Base-by-base conservation (phyloP, 2,329 filamentous ascomycete species). In the Tolypocladium pustulatum region DNA sequence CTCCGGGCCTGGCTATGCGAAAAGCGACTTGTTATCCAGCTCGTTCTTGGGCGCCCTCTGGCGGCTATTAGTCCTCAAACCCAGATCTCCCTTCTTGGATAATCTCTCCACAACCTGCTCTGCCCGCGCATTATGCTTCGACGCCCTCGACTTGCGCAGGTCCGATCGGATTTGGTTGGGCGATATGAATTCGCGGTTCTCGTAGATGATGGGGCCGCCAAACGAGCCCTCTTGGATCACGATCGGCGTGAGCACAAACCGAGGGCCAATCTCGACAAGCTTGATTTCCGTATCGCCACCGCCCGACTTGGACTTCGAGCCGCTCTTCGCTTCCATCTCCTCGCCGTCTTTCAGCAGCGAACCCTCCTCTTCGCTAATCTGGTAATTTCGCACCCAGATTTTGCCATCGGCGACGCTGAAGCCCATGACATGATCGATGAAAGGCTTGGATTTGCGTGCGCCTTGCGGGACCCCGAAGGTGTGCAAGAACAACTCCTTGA, bases 181-280 rank as follows among this genome's bases (percentile, higher is more conserved):
- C 65, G 89, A 94, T 57, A 99, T 90, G 68, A 96, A 99, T 72
- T 96, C 88, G 80, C 91, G 94, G 78, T 97, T 97, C 79, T 97
- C 91, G 76, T 96, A 99, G 69, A 99, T 95, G 64, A 97, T 91
- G 3, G 94, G 93, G 0, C 94, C 94, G 57, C 93, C 93, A 66
- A 99, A 97, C 61, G 89, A 92, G 51, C 91, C 91, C 72, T 99
- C 94, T 66, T 96, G 86, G 65, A 97, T 96, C 59, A 97, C 86
- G 64, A 97, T 97, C 0, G 94, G 93, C 32, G 91, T 97, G 56
- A 97, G 78, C 36, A 97, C 91, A 65, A 97, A 93, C 53, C 94
- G 84, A 0, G 94, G 94, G 0, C 94, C 94, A 62, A 99, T 96
- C 75, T 99, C 94, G 1, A 97, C 85, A 30, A 99, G 81, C 60